Conservation (phyloP, 2,329 filamentous ascomycete genomes). For the Ophiostoma novo-ulmi region DNA sequence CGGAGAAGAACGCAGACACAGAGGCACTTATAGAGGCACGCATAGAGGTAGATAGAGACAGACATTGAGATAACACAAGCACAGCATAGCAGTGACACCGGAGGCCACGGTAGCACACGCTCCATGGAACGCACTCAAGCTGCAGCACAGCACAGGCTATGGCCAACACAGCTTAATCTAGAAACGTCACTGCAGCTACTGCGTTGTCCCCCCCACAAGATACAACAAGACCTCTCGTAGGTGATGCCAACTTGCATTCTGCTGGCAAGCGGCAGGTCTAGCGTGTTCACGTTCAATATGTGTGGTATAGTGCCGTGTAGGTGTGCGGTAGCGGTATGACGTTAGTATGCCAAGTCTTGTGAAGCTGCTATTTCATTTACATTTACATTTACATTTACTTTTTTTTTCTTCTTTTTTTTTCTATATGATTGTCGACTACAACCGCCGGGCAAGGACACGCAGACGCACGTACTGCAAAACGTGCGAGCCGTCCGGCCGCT, state of each 20-base stretch:
- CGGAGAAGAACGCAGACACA: not conserved
- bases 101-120: not conserved
- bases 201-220: slow-evolving; percentile 11
- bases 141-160: not conserved
- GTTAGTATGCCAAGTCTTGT: not conserved
- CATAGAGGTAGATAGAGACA: not conserved
- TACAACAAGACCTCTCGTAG: not conserved
- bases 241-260: too few species aligned
- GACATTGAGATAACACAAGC: not conserved
- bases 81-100: not conserved
- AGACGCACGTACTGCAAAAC: slow-evolving; percentile 49
- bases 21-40: not conserved
- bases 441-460: slow-evolving; percentile 27
- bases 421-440: slow-evolving; percentile 19
- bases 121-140: not conserved
- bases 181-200: slow-evolving; percentile 17
- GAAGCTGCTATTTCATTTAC: not conserved
- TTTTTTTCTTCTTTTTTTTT: not conserved
- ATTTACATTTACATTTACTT: not conserved
- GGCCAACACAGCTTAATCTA: slow-evolving; percentile 9
- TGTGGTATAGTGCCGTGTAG: not conserved
- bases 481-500: slow-evolving; percentile 52
- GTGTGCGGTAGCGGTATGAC: not conserved
- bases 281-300: not conserved
- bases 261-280: too few species aligned